Conservation (phyloP, 331 rosid species). For the Telfairia occidentalis region DNA sequence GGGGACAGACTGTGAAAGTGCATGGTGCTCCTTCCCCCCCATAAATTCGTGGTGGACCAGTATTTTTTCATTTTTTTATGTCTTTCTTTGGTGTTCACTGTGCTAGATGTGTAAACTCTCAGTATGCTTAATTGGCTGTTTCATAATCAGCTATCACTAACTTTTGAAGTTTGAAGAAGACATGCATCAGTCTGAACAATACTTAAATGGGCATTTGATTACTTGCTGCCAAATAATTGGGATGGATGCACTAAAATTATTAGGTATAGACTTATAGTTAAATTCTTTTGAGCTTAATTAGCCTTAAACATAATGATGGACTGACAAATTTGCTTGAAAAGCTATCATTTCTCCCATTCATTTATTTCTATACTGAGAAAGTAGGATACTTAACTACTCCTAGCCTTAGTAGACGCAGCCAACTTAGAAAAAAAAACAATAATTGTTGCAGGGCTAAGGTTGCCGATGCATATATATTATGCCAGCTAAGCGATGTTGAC, state of each 20-base stretch:
- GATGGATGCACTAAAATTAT: not conserved
- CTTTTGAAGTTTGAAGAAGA: not conserved
- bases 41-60: slow-evolving; percentile 10
- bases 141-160: slow-evolving; percentile 8
- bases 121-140: slow-evolving; percentile 1
- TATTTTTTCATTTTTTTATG: not conserved
- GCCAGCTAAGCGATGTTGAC: slow-evolving; percentile 16
- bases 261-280: not conserved
- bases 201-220: not conserved
- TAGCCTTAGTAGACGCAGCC: not conserved
- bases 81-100: slow-evolving; percentile 8
- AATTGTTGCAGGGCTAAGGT: slow-evolving; percentile 13
- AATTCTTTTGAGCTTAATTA: not conserved
- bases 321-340: not conserved
- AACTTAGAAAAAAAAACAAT: slow-evolving; percentile 4
- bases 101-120: not conserved
- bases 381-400: not conserved
- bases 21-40: slow-evolving; percentile 12
- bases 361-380: not conserved
- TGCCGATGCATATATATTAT: slow-evolving; percentile 3
- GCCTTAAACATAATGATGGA: not conserved
- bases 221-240: not conserved
- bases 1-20: slow-evolving; percentile 8
- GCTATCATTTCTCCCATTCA: not conserved
- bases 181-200: not conserved